These are phyloP conservation scores for Camelina hispida DNA, from an alignment of 345 rosid genomes.

Conservation along the genomic window DNA sequence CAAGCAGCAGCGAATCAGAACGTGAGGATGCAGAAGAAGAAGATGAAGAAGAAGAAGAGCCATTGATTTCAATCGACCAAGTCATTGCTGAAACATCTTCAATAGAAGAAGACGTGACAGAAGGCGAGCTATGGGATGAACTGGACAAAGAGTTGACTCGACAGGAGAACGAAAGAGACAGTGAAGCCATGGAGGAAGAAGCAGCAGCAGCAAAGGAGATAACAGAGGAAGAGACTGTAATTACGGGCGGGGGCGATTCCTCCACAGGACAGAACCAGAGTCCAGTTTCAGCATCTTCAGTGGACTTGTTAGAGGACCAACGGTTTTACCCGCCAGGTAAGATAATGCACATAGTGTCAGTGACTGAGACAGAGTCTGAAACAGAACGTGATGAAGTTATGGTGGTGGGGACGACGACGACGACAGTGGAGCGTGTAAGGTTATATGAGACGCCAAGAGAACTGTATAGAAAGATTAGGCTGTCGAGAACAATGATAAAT, in stretches of 20 bases:
- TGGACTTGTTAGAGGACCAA: constrained; percentile 63
- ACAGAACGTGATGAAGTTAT: constrained; percentile 40
- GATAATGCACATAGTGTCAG: constrained; percentile 77
- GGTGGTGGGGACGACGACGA: constrained; percentile 26
- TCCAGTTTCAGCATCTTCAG: constrained; percentile 43
- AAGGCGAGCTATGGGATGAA: constrained; percentile 87
- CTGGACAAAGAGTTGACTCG: constrained; percentile 83
- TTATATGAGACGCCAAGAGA: constrained; percentile 85
- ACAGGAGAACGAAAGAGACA: constrained; percentile 60
- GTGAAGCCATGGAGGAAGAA: constrained; percentile 71
- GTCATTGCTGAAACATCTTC: constrained; percentile 48
- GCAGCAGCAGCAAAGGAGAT: constrained; percentile 81
- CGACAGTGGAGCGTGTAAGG: constrained; percentile 48
- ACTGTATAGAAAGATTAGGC: constrained; percentile 86
- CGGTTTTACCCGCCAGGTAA: constrained; percentile 88
- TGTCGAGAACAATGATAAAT: constrained; percentile 87
- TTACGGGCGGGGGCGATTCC: constrained; percentile 23
- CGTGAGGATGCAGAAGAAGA: constrained; percentile 55
- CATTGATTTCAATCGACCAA: constrained; percentile 51
- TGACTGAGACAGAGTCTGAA: constrained; percentile 45
- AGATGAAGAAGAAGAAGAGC: constrained; percentile 55
- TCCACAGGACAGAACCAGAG: constrained; percentile 50
- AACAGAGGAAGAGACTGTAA: constrained; percentile 68
- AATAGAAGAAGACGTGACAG: constrained; percentile 56
- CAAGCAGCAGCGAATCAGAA: constrained; percentile 55